Base-by-base conservation (phyloP, 2,329 filamentous ascomycete species). In the Neonectria punicea region DNA sequence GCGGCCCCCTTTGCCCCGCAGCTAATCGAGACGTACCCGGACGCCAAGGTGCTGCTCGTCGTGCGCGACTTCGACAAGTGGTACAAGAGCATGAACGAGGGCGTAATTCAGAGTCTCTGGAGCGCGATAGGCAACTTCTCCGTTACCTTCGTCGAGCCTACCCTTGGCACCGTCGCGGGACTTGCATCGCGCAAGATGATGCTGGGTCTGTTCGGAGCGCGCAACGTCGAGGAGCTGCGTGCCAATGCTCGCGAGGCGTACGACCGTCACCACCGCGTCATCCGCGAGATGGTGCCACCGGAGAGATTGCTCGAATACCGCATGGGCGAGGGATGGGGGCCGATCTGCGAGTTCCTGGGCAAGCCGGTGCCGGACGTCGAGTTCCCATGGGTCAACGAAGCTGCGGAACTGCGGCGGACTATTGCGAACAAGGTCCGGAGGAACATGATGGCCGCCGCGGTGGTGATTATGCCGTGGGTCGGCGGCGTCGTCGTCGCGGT, bases 261-360 rank as follows among this genome's bases (percentile, higher is more conserved):
- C 34, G 71, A 75, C 1, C 63, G 73, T 0, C 78, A 81, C 34
- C 72, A 78, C 5, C 63, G 62, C 0, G 55, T 70, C 13, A 67
- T 81, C 1, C 66, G 69, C 4, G 74, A 76, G 34, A 67, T 75
- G 41, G 70, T 75, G 18, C 70, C 76, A 0, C 32, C 65, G 3
- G 73, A 57, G 1, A 60, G 66, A n/a, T 56, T 80, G 20, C 57
- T 81, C 6, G 71, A 77, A 55, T 81, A 76, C 61, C 63, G 63
- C 1, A 56, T 80, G 49, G 72, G 68, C 0, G 70, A 78, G 2
- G 80, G 80, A 1, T 81, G 79, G 78, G 75, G 36, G 16, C 78
- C 80, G 3, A 68, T 82, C 8, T 81, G 79, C 55, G 62, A 72
- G 28, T 81, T 82, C 50, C 58, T 82, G 14, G 79, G 55, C 0